phyloP scores from a whole-genome alignment of 1,139 yeast species.

The Blastobotrys illinoisensis region DNA sequence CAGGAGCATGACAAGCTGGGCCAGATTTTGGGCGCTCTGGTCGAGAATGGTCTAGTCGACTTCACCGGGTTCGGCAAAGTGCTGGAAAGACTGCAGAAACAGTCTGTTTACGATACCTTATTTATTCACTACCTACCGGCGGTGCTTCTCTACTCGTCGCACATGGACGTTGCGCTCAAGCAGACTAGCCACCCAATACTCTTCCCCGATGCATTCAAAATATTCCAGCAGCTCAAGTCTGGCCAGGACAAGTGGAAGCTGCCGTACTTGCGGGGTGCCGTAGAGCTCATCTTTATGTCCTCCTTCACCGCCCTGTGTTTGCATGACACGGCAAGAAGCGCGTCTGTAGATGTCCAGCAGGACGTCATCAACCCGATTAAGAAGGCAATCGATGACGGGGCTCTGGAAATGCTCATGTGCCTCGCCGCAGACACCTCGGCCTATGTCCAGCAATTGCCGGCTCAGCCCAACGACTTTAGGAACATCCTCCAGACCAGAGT shows the following conservation, averaged over 20 bases:
- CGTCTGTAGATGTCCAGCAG: constrained; percentile 33
- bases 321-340: constrained; percentile 29
- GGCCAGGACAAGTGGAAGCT: constrained; percentile 25
- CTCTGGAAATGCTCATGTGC: constrained; percentile 70
- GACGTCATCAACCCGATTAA: constrained; percentile 45
- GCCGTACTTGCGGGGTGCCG: constrained; percentile 45
- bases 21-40: constrained; percentile 42
- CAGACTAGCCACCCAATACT: constrained; percentile 5
- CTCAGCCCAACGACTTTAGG: constrained; percentile 24
- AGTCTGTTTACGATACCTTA: constrained; percentile 52
- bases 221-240: constrained; percentile 9
- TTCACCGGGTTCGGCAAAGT: constrained; percentile 40
- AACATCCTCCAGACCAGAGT: constrained; percentile 46
- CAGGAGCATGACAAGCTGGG: constrained; percentile 69
- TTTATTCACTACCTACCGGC: constrained; percentile 63
- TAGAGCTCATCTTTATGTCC: constrained; percentile 56
- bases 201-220: constrained; percentile 15
- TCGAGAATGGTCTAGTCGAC: constrained; percentile 24
- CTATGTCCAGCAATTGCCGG: constrained; percentile 19
- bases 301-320: constrained; percentile 72
- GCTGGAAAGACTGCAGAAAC: constrained; percentile 20
- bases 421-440: constrained; percentile 61
- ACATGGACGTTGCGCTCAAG: constrained; percentile 17
- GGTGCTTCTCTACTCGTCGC: constrained; percentile 26
- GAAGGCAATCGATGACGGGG: constrained; percentile 60